Conservation (phyloP, 331 rosid genomes). For the Erythrophleum ivorense region DNA sequence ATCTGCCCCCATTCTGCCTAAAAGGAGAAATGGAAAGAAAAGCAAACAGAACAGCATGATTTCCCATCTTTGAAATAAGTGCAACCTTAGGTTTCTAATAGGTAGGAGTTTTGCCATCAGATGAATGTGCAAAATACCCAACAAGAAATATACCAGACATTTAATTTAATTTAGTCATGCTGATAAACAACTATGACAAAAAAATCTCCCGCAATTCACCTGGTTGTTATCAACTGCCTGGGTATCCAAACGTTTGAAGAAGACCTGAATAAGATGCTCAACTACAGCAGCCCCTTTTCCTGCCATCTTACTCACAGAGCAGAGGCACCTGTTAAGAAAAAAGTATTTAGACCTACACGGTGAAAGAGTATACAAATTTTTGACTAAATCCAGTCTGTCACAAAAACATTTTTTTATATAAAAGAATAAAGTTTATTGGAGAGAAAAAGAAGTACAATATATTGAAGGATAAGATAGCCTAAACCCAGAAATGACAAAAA, state of each 20-base stretch:
- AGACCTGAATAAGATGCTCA: slow-evolving; percentile 82
- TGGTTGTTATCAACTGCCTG: slow-evolving; percentile 77
- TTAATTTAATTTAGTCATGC: not conserved
- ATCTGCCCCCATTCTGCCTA: not conserved
- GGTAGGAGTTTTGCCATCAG: not conserved
- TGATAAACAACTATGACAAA: not conserved
- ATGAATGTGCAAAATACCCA: slow-evolving; percentile 19
- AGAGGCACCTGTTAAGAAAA: slow-evolving; percentile 74
- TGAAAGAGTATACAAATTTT: slow-evolving; percentile 21
- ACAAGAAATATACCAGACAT: slow-evolving; percentile 14
- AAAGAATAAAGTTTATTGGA: not conserved
- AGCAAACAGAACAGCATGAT: not conserved
- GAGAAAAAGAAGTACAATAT: not conserved
- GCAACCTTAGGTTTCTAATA: not conserved
- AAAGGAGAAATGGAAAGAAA: not conserved
- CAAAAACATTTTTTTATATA: not conserved
- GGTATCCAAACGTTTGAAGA: slow-evolving; percentile 81
- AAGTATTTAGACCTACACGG: slow-evolving; percentile 22
- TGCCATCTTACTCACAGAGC: slow-evolving; percentile 80
- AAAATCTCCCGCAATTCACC: slow-evolving; percentile 56
- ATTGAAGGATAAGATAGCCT: not conserved
- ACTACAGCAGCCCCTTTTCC: slow-evolving; percentile 86
- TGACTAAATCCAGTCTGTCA: slow-evolving; percentile 26
- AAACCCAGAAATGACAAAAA: not conserved
- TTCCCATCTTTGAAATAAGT: not conserved